Base-by-base conservation (phyloP, 345 rosid genomes). In the Syzygium aromaticum region DNA sequence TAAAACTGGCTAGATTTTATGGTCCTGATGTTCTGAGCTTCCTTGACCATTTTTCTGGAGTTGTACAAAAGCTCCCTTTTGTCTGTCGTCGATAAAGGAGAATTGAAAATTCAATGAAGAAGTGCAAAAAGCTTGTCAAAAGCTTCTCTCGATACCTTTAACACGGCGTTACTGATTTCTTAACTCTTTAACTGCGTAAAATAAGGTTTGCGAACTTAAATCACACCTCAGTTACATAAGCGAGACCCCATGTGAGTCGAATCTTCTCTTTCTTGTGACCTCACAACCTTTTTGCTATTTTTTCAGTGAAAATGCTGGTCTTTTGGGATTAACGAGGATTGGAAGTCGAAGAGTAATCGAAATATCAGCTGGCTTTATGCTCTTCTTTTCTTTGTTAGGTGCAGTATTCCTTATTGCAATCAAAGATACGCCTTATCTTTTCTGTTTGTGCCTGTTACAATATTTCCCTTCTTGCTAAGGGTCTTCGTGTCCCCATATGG, bases 331-430 rank as follows among this genome's bases (percentile, higher is more conserved):
- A 88, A 95, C 99, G 4, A 91, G 94, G 90, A 94, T 92, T 86
- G 99, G 99, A 87, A 98, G 99, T 89, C 92, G 97, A 84, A 95
- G 96, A 92, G 96, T 95, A 6, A 49, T 94, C 84, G 94, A 98
- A 88, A 92, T 95, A 89, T 57, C 99, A 53, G 99, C 99, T 0
- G 93, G 86, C 84, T 96, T 96, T 88, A 95, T 98, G 99, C 93
- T 98, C 86, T 95, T 96, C 94, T 98, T 98, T 90, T 93, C 99
- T 57, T 91, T 98, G 46, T 86, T 98, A 86, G 98, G 98, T 96
- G 43, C 49, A 14, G 86, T 33, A 19, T 33, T 73, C 80, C 80
- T 33, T 17, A 33, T 73, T 17, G 80, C 7, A 73, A 33, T 73
- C 38, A 33, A 33, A 73, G 14, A 33, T 33, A 73, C 38, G 80